These are phyloP conservation scores for Malus orientalis DNA, from an alignment of 306 rosid species.

Conservation along the genomic window DNA sequence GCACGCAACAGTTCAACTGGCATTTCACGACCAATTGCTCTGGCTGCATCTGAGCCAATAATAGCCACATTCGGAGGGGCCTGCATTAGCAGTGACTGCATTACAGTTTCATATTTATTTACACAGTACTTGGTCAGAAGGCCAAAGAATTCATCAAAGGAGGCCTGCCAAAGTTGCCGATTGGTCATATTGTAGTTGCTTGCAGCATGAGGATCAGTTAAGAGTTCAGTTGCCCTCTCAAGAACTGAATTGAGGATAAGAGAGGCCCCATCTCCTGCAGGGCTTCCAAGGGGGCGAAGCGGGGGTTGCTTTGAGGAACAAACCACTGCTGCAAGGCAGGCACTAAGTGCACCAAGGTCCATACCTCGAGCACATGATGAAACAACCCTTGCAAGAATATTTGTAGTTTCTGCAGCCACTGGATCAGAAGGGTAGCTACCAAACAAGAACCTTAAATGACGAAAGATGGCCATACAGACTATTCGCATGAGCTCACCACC, in stretches of 20 bases:
- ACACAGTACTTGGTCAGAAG: constrained; percentile 77
- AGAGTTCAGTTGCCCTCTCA: constrained; percentile 83
- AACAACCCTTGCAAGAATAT: constrained; percentile 62
- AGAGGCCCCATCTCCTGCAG: constrained; percentile 92
- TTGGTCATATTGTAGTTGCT: constrained; percentile 54
- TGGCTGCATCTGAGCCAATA: constrained; percentile 58
- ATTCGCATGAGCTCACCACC: constrained; percentile 76
- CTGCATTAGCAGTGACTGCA: constrained; percentile 56
- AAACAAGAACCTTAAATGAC: constrained; percentile 80
- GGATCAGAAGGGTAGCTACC: constrained; percentile 71
- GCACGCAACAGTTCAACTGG: constrained; percentile 94
- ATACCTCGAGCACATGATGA: constrained; percentile 50
- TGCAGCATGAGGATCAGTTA: constrained; percentile 74
- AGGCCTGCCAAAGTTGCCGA: constrained; percentile 92
- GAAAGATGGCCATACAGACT: constrained; percentile 93
- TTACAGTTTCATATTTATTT: constrained; percentile 63
- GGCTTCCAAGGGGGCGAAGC: constrained; percentile 80
- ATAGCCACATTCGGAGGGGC: constrained; percentile 41
- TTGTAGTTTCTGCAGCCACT: constrained; percentile 51
- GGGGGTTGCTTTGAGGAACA: constrained; percentile 91
- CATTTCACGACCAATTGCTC: constrained; percentile 76
- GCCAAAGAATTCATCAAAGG: constrained; percentile 72
- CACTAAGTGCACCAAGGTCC: constrained; percentile 95
- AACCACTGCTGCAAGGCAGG: constrained; percentile 89
- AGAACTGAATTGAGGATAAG: constrained; percentile 71